Evolutionary conservation across 345 rosid species (phyloP).

Genomic region (Citrus sp.): DNA sequence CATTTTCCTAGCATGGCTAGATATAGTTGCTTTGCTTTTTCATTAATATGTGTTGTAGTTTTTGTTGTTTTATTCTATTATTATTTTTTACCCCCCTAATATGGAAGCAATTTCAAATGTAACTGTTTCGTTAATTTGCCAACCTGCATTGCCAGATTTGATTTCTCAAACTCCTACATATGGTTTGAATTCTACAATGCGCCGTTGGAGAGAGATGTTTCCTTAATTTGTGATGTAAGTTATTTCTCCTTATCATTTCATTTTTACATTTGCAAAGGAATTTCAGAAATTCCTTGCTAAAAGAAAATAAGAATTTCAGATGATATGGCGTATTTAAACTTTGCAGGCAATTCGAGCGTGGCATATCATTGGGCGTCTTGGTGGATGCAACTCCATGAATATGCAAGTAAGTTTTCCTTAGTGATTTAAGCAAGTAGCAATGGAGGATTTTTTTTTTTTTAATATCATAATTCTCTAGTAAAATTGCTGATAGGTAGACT

Average conservation of each 20-base stretch:
- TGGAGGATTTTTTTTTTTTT: neutral
- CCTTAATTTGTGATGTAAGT: constrained; percentile 82
- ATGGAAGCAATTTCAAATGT: neutral
- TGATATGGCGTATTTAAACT: constrained; percentile 10
- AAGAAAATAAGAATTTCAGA: neutral
- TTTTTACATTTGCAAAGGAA: neutral
- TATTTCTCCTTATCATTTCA: constrained; percentile 2
- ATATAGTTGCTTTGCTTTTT: neutral
- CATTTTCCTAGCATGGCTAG: neutral
- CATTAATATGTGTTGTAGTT: neutral
- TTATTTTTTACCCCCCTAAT: neutral
- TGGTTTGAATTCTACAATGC: constrained; percentile 91
- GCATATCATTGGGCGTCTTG: constrained; percentile 95
- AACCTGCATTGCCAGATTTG: constrained; percentile 50
- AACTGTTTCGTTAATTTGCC: constrained; percentile 8
- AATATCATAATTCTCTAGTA: neutral
- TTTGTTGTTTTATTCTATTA: neutral
- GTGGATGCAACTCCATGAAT: constrained; percentile 97
- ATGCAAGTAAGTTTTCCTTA: constrained; percentile 64
- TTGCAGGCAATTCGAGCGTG: constrained; percentile 84
- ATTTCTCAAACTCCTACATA: constrained; percentile 78
- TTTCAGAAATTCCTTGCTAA: neutral
- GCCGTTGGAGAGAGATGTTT: constrained; percentile 74
- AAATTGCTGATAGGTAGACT: neutral
- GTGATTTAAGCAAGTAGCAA: neutral